Percentiles rank a stretch among this genome's conserved stretches.
These are phyloP conservation scores for Rhynchospora breviuscula DNA, from an alignment of 176 grass and related monocot species.

Conservation along the genomic window DNA sequence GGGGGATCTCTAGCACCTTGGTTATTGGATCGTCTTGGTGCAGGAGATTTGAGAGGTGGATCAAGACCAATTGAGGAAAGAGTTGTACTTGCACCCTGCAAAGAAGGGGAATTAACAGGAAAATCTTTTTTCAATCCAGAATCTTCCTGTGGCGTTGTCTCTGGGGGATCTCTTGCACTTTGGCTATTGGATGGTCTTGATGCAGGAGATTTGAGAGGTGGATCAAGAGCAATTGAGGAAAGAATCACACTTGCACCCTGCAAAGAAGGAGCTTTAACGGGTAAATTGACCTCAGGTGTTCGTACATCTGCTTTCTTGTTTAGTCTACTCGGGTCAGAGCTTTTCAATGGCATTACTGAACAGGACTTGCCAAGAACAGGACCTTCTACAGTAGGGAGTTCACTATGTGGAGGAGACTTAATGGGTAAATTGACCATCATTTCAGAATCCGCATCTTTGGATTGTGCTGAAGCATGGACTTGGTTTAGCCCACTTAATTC, in stretches of 20 bases:
- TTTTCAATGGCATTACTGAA: not conserved
- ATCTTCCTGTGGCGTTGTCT: not conserved
- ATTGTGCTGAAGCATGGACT: not conserved
- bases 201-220: constrained; percentile 18
- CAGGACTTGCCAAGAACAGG: not conserved
- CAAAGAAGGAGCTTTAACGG: not conserved
- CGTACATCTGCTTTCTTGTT: not conserved
- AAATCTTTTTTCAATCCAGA: constrained; percentile 5
- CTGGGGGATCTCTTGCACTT: not conserved
- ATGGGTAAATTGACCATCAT: not conserved
- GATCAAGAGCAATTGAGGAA: constrained; percentile 29
- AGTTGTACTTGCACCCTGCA: not conserved
- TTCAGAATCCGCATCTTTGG: not conserved
- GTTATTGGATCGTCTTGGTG: not conserved
- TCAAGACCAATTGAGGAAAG: constrained; percentile 25
- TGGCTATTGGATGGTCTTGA: not conserved
- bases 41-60: constrained; percentile 22
- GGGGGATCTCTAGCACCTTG: not conserved
- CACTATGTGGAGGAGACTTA: not conserved
- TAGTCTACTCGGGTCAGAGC: not conserved
- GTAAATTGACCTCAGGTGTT: constrained; percentile 8
- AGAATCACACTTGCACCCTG: not conserved
- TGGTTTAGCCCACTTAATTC: not conserved
- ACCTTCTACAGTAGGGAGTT: not conserved
- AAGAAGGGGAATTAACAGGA: not conserved